A percentile compares a stretch with the other conserved stretches of the same genome.
These are phyloP conservation scores for Fomitopsis schrenkii DNA, from an alignment of 1,284 basidiomycete species.

Conservation along the genomic window DNA sequence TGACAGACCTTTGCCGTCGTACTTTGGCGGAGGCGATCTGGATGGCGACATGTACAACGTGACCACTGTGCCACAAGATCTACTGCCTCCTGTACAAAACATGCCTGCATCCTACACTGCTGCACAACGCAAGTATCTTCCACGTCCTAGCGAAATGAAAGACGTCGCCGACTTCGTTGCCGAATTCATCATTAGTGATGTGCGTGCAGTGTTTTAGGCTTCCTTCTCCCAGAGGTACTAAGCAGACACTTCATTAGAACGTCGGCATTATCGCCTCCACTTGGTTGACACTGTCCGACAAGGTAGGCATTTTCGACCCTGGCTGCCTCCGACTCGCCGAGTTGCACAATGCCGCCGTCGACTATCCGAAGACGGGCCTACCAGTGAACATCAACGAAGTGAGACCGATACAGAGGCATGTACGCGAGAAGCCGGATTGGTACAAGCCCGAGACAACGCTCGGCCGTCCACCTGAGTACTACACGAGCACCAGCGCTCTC, in stretches of 20 bases:
- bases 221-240: constrained; percentile 2
- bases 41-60: constrained; percentile 60
- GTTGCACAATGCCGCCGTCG: constrained; percentile 67
- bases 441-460: constrained; percentile 54
- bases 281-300: constrained; percentile 68
- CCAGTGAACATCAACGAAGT: constrained; percentile 40
- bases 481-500: constrained; percentile 48
- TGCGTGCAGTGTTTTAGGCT: constrained; percentile 22
- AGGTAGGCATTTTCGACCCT: constrained; percentile 53
- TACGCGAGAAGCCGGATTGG: constrained; percentile 53
- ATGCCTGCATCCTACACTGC: constrained; percentile 49
- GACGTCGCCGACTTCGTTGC: constrained; percentile 77
- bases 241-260: constrained; percentile 30
- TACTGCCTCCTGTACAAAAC: constrained; percentile 16
- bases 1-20: constrained; percentile 52
- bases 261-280: constrained; percentile 57
- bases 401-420: constrained; percentile 41
- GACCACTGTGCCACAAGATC: constrained; percentile 26
- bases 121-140: constrained; percentile 42
- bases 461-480: constrained; percentile 35
- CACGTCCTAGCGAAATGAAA: constrained; percentile 53
- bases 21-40: constrained; percentile 61
- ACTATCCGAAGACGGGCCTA: constrained; percentile 60
- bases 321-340: constrained; percentile 61
- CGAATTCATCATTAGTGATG: constrained; percentile 67